Evolutionary conservation across 2,329 filamentous ascomycete genomes (phyloP), one percentile per base, ranked within the genome.

Genomic region (Diaporthe eres): DNA sequence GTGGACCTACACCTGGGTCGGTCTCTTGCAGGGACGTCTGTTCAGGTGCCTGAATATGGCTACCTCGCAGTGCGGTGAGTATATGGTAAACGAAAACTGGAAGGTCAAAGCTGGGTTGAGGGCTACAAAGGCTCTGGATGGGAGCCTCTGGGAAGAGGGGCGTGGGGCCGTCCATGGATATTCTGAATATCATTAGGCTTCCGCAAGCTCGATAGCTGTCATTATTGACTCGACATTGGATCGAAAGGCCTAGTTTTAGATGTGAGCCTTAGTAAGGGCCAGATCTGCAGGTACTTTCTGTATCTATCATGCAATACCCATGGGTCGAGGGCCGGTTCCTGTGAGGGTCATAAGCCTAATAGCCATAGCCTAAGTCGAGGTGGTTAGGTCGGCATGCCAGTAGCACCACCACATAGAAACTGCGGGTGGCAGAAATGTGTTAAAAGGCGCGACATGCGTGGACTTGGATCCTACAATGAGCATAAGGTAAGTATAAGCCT

Each of bases 211-310:
- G 25, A 2, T 1, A 55, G 25, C 5, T 39, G 10, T 12, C 37
- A 39, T 39, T 12, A 5, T 15, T 1, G 10, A 39, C 37, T 39
- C 37, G 10, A 0, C 3, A 13, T 39, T 13, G 12, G 37, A 12
- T 39, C 10, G 12, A 12, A 39, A 13, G 37, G 28, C 1, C 13
- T 5, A 13, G 25, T 0, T 17, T 13, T 7, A 25, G 22, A 55
- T 1, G 5, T 55, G 4, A 7, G 0, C 6, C 13, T 8, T 15
- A 8, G 13, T 17, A 13, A 31, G 3, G 15, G 3, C 12, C n/a
- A 28, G 13, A 17, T 55, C 4, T 7, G 25, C 25, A 55, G 13
- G 13, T 13, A 5, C 13, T 17, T 58, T 4, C 28, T 9, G 25
- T 8, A 15, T 57, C 7, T 19, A 25, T 13, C 53, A 19, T 31